Percentiles rank a stretch among this genome's conserved stretches.
Evolutionary conservation across 1,139 yeast species (phyloP).

Genomic region (Kazachstania sp.): DNA sequence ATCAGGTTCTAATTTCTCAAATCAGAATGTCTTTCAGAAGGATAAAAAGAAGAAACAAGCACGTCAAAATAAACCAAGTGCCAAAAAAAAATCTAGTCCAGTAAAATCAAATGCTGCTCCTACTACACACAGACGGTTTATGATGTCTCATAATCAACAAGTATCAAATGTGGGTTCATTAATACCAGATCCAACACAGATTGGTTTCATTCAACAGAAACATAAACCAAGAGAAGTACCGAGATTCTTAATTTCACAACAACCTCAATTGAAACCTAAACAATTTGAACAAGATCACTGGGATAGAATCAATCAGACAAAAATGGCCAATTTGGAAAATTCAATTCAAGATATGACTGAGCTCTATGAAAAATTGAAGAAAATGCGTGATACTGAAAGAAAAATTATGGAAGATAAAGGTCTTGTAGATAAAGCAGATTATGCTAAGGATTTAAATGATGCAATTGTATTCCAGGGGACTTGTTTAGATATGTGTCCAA

Average conservation of each 20-base stretch:
- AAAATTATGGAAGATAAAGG: slow-evolving; percentile 72
- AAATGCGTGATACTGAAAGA: slow-evolving; percentile 70
- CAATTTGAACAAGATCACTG: slow-evolving; percentile 37
- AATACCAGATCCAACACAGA: slow-evolving; percentile 14
- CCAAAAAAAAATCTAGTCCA: neutral
- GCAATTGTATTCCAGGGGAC: slow-evolving; percentile 86
- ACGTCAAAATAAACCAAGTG: neutral
- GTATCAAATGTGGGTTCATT: slow-evolving; percentile 12
- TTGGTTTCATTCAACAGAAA: slow-evolving; percentile 14
- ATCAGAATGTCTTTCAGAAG: slow-evolving; percentile 3
- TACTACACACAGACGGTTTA: slow-evolving; percentile 1
- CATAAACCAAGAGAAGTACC: slow-evolving; percentile 28
- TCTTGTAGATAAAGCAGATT: slow-evolving; percentile 81
- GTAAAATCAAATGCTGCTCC: neutral
- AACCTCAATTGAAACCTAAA: slow-evolving; percentile 29
- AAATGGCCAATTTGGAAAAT: slow-evolving; percentile 39
- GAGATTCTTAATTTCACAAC: slow-evolving; percentile 31
- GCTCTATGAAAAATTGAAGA: slow-evolving; percentile 54
- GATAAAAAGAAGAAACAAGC: neutral
- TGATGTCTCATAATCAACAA: slow-evolving; percentile 4
- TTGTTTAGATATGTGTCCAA: slow-evolving; percentile 91
- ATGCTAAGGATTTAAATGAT: slow-evolving; percentile 69
- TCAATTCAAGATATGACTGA: slow-evolving; percentile 36
- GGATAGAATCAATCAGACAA: slow-evolving; percentile 49
- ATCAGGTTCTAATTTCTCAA: neutral